Evolutionary conservation across 148 eudicot species (phyloP).

Genomic region (Pharnaceum exiguum): DNA sequence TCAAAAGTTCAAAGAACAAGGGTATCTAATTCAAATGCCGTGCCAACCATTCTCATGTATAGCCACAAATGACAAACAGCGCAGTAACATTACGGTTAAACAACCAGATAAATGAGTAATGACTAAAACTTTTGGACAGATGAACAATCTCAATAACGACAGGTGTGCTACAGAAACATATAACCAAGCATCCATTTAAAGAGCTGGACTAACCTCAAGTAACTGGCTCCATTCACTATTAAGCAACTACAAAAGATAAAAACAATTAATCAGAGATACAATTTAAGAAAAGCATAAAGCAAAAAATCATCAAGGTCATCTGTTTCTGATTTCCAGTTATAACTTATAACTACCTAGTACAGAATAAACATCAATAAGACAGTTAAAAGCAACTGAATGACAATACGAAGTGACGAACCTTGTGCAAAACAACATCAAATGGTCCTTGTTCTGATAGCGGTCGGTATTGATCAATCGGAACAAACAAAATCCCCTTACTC

Average conservation of each 20-base stretch:
- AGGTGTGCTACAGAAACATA: neutral
- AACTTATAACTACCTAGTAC: too few species aligned
- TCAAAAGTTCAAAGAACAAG: neutral
- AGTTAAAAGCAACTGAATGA: neutral
- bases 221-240: conserved; percentile 60
- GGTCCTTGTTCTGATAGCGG: conserved; percentile 73
- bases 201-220: conserved; percentile 48
- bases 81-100: neutral
- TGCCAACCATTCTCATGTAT: neutral
- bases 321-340: too few species aligned
- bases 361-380: neutral
- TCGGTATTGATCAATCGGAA: conserved; percentile 50
- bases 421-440: conserved; percentile 62
- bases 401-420: conserved; percentile 31
- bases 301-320: too few species aligned
- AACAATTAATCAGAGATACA: conserved; percentile 8
- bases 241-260: conserved; percentile 37
- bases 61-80: neutral
- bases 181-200: conserved; percentile 1
- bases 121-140: neutral
- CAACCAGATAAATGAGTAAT: neutral
- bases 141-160: neutral
- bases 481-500: conserved; percentile 50
- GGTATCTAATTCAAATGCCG: neutral
- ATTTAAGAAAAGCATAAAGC: too few species aligned